A percentile compares a stretch with the other conserved stretches of the same genome.
Evolutionary conservation across 1,284 basidiomycete species (phyloP).

Genomic region (Lentinula novae-zelandiae): DNA sequence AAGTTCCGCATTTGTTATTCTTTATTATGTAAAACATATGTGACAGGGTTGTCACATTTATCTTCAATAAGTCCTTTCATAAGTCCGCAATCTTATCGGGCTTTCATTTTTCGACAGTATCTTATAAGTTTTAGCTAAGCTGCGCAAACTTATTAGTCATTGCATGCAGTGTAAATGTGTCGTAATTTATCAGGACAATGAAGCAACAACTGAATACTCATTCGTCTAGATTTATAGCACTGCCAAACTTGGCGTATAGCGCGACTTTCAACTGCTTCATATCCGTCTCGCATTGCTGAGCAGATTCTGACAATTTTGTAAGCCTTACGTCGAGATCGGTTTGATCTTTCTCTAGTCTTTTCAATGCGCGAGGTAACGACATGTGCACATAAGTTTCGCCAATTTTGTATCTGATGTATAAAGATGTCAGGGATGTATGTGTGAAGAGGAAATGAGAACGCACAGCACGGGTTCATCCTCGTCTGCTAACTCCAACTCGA

Average conservation of each 20-base stretch:
- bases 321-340: conserved; percentile 59
- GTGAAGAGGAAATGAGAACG: conserved; percentile 22
- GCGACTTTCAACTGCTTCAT: conserved; percentile 91
- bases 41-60: too few species aligned
- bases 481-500: conserved; percentile 87
- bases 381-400: conserved; percentile 90
- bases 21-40: too few species aligned
- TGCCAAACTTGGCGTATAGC: conserved; percentile 91
- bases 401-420: conserved; percentile 70
- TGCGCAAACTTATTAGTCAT: too few species aligned
- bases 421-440: not conserved
- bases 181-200: too few species aligned
- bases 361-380: conserved; percentile 65
- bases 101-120: too few species aligned
- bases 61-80: too few species aligned
- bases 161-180: too few species aligned
- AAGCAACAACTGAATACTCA: conserved; percentile 20
- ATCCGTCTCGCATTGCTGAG: conserved; percentile 72
- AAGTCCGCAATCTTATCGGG: too few species aligned
- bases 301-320: conserved; percentile 46
- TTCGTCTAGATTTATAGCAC: conserved; percentile 89
- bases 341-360: conserved; percentile 74
- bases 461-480: conserved; percentile 79
- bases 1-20: too few species aligned
- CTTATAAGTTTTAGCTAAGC: too few species aligned